Percentiles rank a stretch among this genome's conserved stretches.
Evolutionary conservation across 257 asterid species (phyloP).

Genomic region (Thymus quinquecostatus): DNA sequence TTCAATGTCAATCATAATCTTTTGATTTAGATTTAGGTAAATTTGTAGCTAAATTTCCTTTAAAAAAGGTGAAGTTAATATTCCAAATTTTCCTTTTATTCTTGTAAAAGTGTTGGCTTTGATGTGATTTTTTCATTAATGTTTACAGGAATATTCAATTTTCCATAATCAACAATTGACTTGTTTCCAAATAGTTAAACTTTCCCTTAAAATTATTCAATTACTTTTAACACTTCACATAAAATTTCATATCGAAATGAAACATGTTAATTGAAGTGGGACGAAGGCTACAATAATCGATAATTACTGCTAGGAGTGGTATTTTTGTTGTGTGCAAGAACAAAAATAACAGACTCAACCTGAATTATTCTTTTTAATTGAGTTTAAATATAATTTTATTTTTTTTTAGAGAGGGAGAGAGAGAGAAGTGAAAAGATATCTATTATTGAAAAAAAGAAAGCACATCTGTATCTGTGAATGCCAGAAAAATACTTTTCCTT

Average conservation of each 20-base stretch:
- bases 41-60: no score
- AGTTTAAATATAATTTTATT: not conserved
- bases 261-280: no score
- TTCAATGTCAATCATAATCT: not conserved
- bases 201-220: not conserved
- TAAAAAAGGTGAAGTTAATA: not conserved
- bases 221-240: no score
- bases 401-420: not conserved
- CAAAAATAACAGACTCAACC: not conserved
- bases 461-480: slow-evolving; percentile 47
- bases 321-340: no score
- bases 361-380: not conserved
- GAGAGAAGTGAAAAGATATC: slow-evolving; percentile 32
- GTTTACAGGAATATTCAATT: not conserved
- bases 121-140: no score
- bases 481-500: slow-evolving; percentile 59
- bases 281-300: no score
- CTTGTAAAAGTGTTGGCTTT: not conserved
- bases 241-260: no score
- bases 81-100: no score
- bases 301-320: no score
- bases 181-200: not conserved
- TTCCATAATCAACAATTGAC: not conserved
- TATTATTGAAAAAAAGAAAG: slow-evolving; percentile 39
- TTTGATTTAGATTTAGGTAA: not conserved